Percentiles rank a stretch among this genome's conserved stretches.
phyloP scores from a whole-genome alignment of 1,284 basidiomycete species.

The Irpex lacteus region DNA sequence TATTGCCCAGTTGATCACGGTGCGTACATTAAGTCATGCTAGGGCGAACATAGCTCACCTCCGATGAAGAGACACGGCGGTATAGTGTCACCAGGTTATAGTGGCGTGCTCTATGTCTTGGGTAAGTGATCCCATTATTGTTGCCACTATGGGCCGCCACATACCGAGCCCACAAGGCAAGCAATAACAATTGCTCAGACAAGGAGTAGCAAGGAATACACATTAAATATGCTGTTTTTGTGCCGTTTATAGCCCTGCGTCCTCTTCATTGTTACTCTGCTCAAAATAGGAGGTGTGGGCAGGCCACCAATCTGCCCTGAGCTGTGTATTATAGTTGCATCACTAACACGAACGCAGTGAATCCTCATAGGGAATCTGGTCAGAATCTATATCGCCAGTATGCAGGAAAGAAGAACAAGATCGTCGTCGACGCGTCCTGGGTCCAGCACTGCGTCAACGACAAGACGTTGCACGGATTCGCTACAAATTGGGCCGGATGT shows the following conservation, averaged over 20 bases:
- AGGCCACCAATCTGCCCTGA: too few species aligned
- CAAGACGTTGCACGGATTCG: conserved; percentile 66
- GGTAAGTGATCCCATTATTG: conserved; percentile 43
- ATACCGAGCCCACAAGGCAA: too few species aligned
- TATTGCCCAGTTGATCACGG: conserved; percentile 61
- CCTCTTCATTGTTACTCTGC: too few species aligned
- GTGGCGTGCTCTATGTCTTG: conserved; percentile 71
- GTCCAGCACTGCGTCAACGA: conserved; percentile 68
- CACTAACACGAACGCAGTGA: conserved; percentile 42
- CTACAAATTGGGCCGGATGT: conserved; percentile 72
- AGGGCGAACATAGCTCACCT: conserved; percentile 12
- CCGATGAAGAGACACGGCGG: conserved; percentile 68
- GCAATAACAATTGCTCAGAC: too few species aligned
- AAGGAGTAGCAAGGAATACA: too few species aligned
- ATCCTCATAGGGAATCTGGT: conserved; percentile 74
- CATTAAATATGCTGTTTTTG: too few species aligned
- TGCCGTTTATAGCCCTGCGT: too few species aligned
- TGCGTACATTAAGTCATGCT: conserved; percentile 33
- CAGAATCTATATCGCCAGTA: conserved; percentile 78
- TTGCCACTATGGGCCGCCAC: too few species aligned
- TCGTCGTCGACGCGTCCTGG: conserved; percentile 71
- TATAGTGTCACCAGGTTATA: conserved; percentile 66
- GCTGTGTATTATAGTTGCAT: conserved; percentile 1
- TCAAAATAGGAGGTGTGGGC: too few species aligned
- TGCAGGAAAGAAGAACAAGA: conserved; percentile 70